Conservation (phyloP, 2,329 filamentous ascomycete species). For the Colletotrichum viniferum region DNA sequence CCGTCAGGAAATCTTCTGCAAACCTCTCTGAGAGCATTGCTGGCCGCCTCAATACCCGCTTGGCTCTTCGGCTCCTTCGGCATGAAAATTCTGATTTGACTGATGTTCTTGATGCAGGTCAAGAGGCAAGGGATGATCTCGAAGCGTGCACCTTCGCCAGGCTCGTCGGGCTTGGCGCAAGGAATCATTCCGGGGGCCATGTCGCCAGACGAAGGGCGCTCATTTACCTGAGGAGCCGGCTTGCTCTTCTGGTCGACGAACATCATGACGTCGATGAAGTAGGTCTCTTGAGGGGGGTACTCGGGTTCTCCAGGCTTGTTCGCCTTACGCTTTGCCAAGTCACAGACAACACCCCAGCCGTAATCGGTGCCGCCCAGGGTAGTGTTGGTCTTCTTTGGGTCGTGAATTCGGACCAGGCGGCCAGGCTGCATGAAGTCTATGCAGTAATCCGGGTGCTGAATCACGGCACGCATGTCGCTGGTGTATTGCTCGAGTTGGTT, state of each 20-base stretch:
- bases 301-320: conserved; percentile 72
- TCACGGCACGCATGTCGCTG: conserved; percentile 88
- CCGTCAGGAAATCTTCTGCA: conserved; percentile 91
- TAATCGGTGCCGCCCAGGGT: conserved; percentile 71
- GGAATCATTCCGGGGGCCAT: conserved; percentile 70
- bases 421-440: conserved; percentile 84
- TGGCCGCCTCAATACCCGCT: conserved; percentile 69
- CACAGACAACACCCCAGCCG: conserved; percentile 91
- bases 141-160: conserved; percentile 57
- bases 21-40: conserved; percentile 77
- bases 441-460: conserved; percentile 89
- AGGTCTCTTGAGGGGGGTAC: conserved; percentile 75
- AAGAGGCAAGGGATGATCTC: conserved; percentile 87
- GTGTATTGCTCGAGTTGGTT: conserved; percentile 84
- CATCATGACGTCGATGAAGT: conserved; percentile 83
- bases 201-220: conserved; percentile 40
- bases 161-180: conserved; percentile 64
- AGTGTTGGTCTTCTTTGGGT: conserved; percentile 53
- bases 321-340: conserved; percentile 69
- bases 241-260: conserved; percentile 57
- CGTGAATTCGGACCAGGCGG: conserved; percentile 85
- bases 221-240: conserved; percentile 40
- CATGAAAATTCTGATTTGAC: conserved; percentile 82
- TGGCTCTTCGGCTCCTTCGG: conserved; percentile 74
- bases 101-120: conserved; percentile 83